Evolutionary conservation across 2,329 filamentous ascomycete species (phyloP).

Genomic region (Hymenoscyphus linearis): DNA sequence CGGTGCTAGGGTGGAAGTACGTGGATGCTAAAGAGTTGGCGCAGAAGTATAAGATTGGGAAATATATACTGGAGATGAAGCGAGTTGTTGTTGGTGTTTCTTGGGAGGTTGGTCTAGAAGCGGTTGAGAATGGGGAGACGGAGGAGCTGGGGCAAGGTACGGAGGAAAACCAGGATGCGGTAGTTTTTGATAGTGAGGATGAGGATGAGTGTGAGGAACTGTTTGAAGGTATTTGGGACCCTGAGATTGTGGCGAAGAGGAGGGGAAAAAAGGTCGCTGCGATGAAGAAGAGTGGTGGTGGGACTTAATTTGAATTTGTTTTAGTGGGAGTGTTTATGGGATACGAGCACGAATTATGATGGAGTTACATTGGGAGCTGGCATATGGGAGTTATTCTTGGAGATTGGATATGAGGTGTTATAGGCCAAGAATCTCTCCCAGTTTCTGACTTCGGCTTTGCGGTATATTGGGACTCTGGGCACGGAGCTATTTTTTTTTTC

Average conservation of each 20-base stretch:
- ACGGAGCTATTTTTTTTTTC: no score
- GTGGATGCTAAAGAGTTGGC: conserved; percentile 53
- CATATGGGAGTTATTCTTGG: neutral
- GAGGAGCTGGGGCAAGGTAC: conserved; percentile 44
- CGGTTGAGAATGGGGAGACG: conserved; percentile 10
- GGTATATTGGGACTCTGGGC: no score
- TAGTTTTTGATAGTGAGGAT: conserved; percentile 58
- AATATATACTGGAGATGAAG: conserved; percentile 61
- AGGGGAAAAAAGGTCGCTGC: conserved; percentile 20
- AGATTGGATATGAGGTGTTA: no score
- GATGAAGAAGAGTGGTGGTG: conserved; percentile 10
- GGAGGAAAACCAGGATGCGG: conserved; percentile 49
- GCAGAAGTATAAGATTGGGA: conserved; percentile 64
- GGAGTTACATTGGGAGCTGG: neutral
- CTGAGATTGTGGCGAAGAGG: conserved; percentile 35
- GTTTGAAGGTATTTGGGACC: conserved; percentile 58
- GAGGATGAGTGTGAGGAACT: conserved; percentile 64
- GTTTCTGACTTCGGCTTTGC: no score
- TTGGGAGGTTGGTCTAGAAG: conserved; percentile 49
- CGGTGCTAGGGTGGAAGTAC: conserved; percentile 63
- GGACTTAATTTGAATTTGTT: neutral
- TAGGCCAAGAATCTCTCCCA: no score
- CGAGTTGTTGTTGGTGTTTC: conserved; percentile 46
- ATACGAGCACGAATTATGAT: neutral
- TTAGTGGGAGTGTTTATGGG: neutral